Base-by-base conservation (phyloP, 2,329 filamentous ascomycete genomes). In the Penicillium sp. region DNA sequence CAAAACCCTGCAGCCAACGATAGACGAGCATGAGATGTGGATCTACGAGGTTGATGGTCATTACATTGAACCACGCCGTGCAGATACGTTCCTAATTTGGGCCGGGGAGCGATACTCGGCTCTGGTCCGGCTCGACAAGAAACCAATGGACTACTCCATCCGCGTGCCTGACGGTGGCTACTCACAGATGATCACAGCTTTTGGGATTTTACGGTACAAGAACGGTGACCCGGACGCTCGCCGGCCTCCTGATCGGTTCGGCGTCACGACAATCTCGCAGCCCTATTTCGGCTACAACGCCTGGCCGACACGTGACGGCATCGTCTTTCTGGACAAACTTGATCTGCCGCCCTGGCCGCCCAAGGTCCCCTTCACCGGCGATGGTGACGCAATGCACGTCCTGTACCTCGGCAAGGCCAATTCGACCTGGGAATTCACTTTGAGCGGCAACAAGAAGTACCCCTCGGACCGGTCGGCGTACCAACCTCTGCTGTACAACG, bases 171-270 rank as follows among this genome's bases (percentile, higher is more conserved):
- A 58, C 0, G 77, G 75, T 26, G 74, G 79, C 2, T 79, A 82
- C 7, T 30, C 28, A 30, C 86, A 88, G 69, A 78, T 86, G 52
- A 77, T 88, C 28, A 76, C 78, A 8, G 84, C 81, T 1, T 77
- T 79, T 35, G 85, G 28, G 28, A 30, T 30, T 30, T 30, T 30
- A 4, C 28, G 28, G 28, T 30, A 30, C 28, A 4, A 30, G 28
- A 30, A 30, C 8, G 28, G 28, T 4, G 28, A 30, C 28, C 3
- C 5, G 28, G 28, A 30, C 28, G 28, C 28, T 30, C 28, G 28
- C 28, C 28, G 3, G 28, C 28, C 28, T 30, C 28, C 28, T 30
- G 28, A 30, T 30, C 28, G 28, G 28, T 30, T 30, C 28, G 28
- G 28, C 28, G 28, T 30, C 28, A 30, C 28, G 28, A 30, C 28